Evolutionary conservation across 1,139 yeast genomes (phyloP).

Genomic region (Candida frijolesensis): DNA sequence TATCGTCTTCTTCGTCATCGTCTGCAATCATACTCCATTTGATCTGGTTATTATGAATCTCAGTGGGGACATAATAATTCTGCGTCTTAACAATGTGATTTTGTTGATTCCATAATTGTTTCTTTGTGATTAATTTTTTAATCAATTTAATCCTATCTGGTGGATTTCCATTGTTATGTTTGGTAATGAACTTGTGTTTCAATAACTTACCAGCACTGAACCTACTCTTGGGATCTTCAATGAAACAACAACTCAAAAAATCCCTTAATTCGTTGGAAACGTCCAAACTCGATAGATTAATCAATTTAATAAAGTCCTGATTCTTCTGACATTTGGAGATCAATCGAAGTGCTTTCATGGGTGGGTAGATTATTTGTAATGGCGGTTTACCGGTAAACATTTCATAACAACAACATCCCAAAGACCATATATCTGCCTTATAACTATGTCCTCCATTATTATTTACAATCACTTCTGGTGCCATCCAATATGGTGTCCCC

Average conservation of each 20-base stretch:
- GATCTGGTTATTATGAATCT: slow-evolving; percentile 35
- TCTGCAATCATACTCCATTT: slow-evolving; percentile 31
- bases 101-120: slow-evolving; percentile 46
- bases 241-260: slow-evolving; percentile 66
- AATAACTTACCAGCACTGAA: slow-evolving; percentile 61
- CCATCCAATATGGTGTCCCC: slow-evolving; percentile 99
- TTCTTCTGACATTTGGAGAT: slow-evolving; percentile 42
- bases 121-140: slow-evolving; percentile 39
- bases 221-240: slow-evolving; percentile 60
- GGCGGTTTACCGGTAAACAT: slow-evolving; percentile 87
- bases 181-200: slow-evolving; percentile 57
- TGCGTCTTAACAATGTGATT: slow-evolving; percentile 36
- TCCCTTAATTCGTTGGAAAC: slow-evolving; percentile 43
- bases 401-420: slow-evolving; percentile 90
- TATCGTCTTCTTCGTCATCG: slow-evolving; percentile 8
- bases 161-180: slow-evolving; percentile 9
- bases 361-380: slow-evolving; percentile 62
- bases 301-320: slow-evolving; percentile 35
- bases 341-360: slow-evolving; percentile 72
- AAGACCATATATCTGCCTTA: slow-evolving; percentile 93
- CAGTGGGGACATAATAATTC: slow-evolving; percentile 45
- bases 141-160: slow-evolving; percentile 22
- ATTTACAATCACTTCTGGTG: slow-evolving; percentile 91
- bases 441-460: slow-evolving; percentile 75
- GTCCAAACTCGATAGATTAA: slow-evolving; percentile 28